phyloP scores from a whole-genome alignment of 306 rosid genomes.

The Elaeagnus macrophylla region DNA sequence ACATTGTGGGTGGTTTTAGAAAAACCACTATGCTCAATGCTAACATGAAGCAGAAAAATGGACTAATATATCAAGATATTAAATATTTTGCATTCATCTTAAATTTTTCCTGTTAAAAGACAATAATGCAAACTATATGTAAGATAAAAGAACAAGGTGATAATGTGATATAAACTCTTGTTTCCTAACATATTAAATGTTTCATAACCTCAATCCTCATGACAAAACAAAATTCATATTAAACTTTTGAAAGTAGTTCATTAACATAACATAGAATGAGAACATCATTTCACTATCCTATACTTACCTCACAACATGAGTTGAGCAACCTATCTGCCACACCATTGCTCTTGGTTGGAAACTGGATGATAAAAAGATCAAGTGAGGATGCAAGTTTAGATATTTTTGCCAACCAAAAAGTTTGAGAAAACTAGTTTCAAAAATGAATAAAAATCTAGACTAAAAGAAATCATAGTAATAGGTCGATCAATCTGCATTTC shows the following conservation, averaged over 20 bases:
- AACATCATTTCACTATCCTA: background rate
- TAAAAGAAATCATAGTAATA: no score
- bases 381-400: no score
- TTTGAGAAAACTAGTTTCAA: no score
- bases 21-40: background rate
- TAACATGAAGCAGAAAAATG: background rate
- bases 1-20: background rate
- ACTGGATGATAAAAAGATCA: conserved; percentile 34
- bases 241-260: background rate
- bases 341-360: conserved; percentile 49
- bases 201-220: background rate
- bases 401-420: no score
- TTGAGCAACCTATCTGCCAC: conserved; percentile 58
- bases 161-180: no score
- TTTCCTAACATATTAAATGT: no score
- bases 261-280: background rate
- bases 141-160: no score
- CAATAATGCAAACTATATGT: no score
- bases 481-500: no score
- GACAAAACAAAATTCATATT: background rate
- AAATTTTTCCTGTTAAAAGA: no score
- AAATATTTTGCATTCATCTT: no score
- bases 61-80: background rate
- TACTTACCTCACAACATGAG: conserved; percentile 76
- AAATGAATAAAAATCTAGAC: no score